Percentiles rank a stretch among this genome's conserved stretches.
Evolutionary conservation across 345 rosid genomes (phyloP).

Genomic region (Turnera subulata): DNA sequence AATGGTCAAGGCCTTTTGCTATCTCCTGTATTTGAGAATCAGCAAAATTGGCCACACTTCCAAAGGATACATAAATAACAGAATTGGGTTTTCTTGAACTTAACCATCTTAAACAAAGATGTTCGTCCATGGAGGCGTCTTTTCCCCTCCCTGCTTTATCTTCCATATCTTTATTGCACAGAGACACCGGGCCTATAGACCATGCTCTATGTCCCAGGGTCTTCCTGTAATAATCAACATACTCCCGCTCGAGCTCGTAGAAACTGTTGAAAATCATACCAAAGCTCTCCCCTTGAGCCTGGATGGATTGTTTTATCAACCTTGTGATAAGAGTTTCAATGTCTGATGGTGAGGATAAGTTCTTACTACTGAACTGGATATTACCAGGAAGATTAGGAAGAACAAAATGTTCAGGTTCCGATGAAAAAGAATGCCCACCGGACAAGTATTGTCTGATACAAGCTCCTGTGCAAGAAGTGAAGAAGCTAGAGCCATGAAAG

Average conservation of each 20-base stretch:
- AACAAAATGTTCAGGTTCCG: background rate
- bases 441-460: background rate
- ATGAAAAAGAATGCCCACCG: background rate
- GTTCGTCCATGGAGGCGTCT: background rate
- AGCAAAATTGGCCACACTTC: background rate
- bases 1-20: background rate
- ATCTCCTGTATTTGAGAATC: background rate
- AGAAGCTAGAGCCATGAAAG: constrained; percentile 3
- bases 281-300: background rate
- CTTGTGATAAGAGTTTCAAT: background rate
- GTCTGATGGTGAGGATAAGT: background rate
- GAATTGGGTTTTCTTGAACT: background rate
- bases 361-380: background rate
- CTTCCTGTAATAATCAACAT: background rate
- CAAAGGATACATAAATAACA: background rate
- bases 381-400: background rate
- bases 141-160: background rate
- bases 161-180: background rate
- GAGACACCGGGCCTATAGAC: background rate
- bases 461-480: background rate
- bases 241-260: background rate
- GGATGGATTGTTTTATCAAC: background rate
- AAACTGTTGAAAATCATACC: constrained; percentile 2
- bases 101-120: background rate
- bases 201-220: background rate